Evolutionary conservation across 371 early-diverging fungal species (phyloP).

Genomic region (Syncephalis plumigaleata): DNA sequence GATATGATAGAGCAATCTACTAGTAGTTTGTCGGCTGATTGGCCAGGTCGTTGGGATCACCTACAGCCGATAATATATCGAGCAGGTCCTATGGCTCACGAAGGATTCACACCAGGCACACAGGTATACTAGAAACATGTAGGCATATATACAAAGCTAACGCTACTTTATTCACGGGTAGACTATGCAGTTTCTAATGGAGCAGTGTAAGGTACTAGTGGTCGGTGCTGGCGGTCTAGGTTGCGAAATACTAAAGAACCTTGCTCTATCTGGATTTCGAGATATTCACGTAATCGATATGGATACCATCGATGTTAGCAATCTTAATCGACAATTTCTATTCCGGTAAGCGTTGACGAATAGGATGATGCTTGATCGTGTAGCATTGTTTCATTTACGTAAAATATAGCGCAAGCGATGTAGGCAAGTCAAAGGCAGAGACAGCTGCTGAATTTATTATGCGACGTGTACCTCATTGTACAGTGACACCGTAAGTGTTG

Average conservation of each 20-base stretch:
- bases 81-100: conserved; percentile 3
- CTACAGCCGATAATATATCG: conserved; percentile 4
- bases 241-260: conserved; percentile 47
- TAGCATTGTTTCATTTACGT: too few species aligned
- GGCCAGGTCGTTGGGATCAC: conserved; percentile 3
- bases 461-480: conserved; percentile 57
- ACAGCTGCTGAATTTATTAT: conserved; percentile 82
- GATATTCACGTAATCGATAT: conserved; percentile 56
- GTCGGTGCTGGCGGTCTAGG: conserved; percentile 40
- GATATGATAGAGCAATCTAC: too few species aligned
- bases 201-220: conserved; percentile 20
- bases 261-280: conserved; percentile 40
- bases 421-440: conserved; percentile 68
- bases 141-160: background rate
- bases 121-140: background rate
- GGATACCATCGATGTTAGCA: conserved; percentile 61
- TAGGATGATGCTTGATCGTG: too few species aligned
- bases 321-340: conserved; percentile 65
- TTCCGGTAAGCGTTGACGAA: conserved; percentile 19
- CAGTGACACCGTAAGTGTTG: conserved; percentile 59
- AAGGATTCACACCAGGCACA: conserved; percentile 3
- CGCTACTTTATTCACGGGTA: background rate
- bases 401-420: too few species aligned
- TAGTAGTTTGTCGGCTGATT: background rate
- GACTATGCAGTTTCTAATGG: background rate